These are phyloP conservation scores for Candida nitratophila DNA, from an alignment of 805 yeast genomes.

Conservation along the genomic window DNA sequence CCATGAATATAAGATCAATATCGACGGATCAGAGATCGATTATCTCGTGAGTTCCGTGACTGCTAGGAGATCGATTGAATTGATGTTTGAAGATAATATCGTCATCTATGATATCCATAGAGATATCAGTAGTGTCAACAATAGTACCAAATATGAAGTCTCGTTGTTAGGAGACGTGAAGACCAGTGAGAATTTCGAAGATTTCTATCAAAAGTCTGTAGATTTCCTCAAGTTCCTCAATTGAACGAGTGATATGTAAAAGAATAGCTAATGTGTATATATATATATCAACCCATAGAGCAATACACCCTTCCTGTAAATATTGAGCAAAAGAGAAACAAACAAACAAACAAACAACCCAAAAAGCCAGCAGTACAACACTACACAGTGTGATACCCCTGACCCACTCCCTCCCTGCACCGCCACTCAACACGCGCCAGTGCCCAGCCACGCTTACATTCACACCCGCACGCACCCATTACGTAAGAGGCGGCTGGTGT, in stretches of 20 bases:
- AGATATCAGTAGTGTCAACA: slow-evolving; percentile 15
- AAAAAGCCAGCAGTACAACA: too few relatives aligned
- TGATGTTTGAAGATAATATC: slow-evolving; percentile 18
- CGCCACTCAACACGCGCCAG: too few relatives aligned
- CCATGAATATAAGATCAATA: neutral
- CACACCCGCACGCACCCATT: too few relatives aligned
- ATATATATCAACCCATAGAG: too few relatives aligned
- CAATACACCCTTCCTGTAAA: too few relatives aligned
- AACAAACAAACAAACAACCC: too few relatives aligned
- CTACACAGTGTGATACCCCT: too few relatives aligned
- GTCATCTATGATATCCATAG: slow-evolving; percentile 16
- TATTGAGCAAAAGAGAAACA: too few relatives aligned
- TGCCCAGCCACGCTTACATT: too few relatives aligned
- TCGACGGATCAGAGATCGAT: neutral
- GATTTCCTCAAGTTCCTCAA: slow-evolving; percentile 2
- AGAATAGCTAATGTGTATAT: too few relatives aligned
- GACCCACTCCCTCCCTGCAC: too few relatives aligned
- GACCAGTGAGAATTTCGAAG: slow-evolving; percentile 6
- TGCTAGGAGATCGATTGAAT: slow-evolving; percentile 20
- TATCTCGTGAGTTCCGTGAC: slow-evolving; percentile 15
- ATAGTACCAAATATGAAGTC: slow-evolving; percentile 16
- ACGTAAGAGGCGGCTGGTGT: too few relatives aligned
- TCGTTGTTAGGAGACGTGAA: slow-evolving; percentile 10
- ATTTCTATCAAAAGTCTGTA: slow-evolving; percentile 5
- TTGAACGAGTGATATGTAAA: neutral